phyloP scores from a whole-genome alignment of 2,329 filamentous ascomycete genomes.

The Colletotrichum tofieldiae region DNA sequence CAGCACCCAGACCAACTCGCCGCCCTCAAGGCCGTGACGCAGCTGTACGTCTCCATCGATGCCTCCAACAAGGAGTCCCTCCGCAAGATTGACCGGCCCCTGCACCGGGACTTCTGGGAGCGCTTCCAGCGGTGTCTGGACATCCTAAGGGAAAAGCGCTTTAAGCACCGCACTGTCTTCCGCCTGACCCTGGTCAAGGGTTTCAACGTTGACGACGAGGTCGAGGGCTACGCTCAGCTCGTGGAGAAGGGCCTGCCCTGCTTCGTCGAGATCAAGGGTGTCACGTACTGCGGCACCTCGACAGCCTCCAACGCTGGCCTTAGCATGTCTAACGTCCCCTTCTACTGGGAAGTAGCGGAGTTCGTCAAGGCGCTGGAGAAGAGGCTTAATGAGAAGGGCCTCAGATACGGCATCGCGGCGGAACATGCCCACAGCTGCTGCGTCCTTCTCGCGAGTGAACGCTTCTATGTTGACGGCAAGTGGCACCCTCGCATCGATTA shows the following conservation, averaged over 20 bases:
- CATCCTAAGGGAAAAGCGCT: slow-evolving; percentile 86
- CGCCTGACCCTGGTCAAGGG: slow-evolving; percentile 96
- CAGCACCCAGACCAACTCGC: slow-evolving; percentile 95
- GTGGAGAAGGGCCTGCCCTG: slow-evolving; percentile 89
- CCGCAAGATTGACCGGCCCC: slow-evolving; percentile 88
- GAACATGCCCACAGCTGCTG: slow-evolving; percentile 98
- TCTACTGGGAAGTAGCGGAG: slow-evolving; percentile 89
- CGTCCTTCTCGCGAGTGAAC: slow-evolving; percentile 85
- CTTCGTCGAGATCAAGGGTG: slow-evolving; percentile 96
- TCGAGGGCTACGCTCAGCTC: slow-evolving; percentile 89
- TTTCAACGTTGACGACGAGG: slow-evolving; percentile 97
- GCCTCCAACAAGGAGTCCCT: slow-evolving; percentile 91
- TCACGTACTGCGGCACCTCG: slow-evolving; percentile 95
- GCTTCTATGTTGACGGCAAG: slow-evolving; percentile 82
- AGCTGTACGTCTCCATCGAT: slow-evolving; percentile 97
- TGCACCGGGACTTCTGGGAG: slow-evolving; percentile 98
- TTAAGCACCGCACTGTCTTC: slow-evolving; percentile 93
- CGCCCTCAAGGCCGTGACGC: slow-evolving; percentile 87
- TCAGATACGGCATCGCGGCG: slow-evolving; percentile 91
- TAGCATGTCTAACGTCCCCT: slow-evolving; percentile 98
- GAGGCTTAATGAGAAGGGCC: slow-evolving; percentile 77
- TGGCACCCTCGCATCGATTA: slow-evolving; percentile 98
- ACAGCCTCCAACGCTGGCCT: slow-evolving; percentile 88
- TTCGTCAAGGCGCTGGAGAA: slow-evolving; percentile 85
- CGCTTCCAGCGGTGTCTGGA: slow-evolving; percentile 92